Base-by-base conservation (phyloP, 768 basidiomycete genomes). In the Xerocomus potaroensis region DNA sequence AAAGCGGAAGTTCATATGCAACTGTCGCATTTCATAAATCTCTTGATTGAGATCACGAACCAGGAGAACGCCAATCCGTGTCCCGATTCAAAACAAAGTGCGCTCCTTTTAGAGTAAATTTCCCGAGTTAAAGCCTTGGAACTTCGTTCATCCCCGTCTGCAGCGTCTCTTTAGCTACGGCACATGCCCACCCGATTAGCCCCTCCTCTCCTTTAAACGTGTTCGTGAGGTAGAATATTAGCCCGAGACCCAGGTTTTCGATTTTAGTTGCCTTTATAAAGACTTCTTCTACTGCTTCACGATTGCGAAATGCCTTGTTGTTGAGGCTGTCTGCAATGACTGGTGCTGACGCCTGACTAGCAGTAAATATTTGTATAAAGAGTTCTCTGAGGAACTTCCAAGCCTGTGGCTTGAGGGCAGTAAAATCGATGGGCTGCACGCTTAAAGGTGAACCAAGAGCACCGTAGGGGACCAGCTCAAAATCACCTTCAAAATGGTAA, bases 361-460 rank as follows among this genome's bases (percentile, higher is more conserved):
- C 80, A 46, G 90, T 65, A 56, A 96, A 79, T 16, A 90, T 62
- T 43, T 85, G 75, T 8, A 73, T 65, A 48, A 97, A 71, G 42
- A 97, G 68, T 46, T 84, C 80, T 46, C 69, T 71, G 34, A 98
- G 70, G 66, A 97, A 98, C 14, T 62, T 65, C 2, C 60, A 69
- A 6, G 87, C 79, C 47, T 76, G 76, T 5, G 79, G 64, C 52
- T 88, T 84, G 40, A 95, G 75, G 1, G 69, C 48, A 0, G 82
- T 85, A 60, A 98, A 97, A 60, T 95, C 89, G 37, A 98, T 75
- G 15, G 94, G 89, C 92, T 95, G 58, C 45, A 15, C 8, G 37
- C 52, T 19, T 15, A 18, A 30, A 8, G 8, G 22, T 45, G 1
- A 42, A 33, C 29, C 12, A 32, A 18, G 15, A 10, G 7, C 1